Conservation (phyloP, 2,329 filamentous ascomycete genomes). For the Aspergillus japonicus region DNA sequence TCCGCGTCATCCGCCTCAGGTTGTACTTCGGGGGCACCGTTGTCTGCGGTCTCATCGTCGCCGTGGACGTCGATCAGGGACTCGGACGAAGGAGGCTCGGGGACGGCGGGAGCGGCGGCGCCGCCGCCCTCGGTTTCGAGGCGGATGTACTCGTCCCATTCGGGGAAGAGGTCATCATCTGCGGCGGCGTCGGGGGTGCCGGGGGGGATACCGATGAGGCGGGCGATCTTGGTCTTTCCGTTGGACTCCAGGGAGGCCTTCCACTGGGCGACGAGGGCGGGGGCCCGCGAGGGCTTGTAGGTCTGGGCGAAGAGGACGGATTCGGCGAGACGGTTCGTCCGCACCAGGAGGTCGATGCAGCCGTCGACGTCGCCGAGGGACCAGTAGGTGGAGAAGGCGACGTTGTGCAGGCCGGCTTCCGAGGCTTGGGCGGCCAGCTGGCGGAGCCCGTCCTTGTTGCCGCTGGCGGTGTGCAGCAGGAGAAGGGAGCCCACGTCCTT, state of each 20-base stretch:
- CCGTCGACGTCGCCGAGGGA: slow-evolving; percentile 77
- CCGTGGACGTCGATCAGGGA: slow-evolving; percentile 45
- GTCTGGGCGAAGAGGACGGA: slow-evolving; percentile 91
- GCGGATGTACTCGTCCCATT: slow-evolving; percentile 88
- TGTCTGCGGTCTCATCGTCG: slow-evolving; percentile 33
- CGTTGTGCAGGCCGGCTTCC: slow-evolving; percentile 78
- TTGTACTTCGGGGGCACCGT: slow-evolving; percentile 33
- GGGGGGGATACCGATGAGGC: slow-evolving; percentile 77
- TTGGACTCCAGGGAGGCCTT: slow-evolving; percentile 78
- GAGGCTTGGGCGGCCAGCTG: slow-evolving; percentile 73
- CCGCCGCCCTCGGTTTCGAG: slow-evolving; percentile 68
- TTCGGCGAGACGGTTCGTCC: slow-evolving; percentile 78
- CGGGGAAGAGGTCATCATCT: slow-evolving; percentile 83
- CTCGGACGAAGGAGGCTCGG: slow-evolving; percentile 39
- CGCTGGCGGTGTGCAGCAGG: slow-evolving; percentile 82
- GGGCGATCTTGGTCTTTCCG: slow-evolving; percentile 81
- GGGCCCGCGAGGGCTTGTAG: slow-evolving; percentile 79
- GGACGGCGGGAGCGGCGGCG: slow-evolving; percentile 31
- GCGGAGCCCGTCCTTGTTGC: slow-evolving; percentile 71
- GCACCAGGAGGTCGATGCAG: slow-evolving; percentile 75
- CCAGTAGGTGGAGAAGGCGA: slow-evolving; percentile 90
- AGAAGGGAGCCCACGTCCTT: slow-evolving; percentile 88
- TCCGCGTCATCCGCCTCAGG: slow-evolving; percentile 24
- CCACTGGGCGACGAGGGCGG: slow-evolving; percentile 71
- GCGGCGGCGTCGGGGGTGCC: slow-evolving; percentile 59